Conservation (phyloP, 495 filamentous ascomycete species). For the Glutinoglossum americanum region DNA sequence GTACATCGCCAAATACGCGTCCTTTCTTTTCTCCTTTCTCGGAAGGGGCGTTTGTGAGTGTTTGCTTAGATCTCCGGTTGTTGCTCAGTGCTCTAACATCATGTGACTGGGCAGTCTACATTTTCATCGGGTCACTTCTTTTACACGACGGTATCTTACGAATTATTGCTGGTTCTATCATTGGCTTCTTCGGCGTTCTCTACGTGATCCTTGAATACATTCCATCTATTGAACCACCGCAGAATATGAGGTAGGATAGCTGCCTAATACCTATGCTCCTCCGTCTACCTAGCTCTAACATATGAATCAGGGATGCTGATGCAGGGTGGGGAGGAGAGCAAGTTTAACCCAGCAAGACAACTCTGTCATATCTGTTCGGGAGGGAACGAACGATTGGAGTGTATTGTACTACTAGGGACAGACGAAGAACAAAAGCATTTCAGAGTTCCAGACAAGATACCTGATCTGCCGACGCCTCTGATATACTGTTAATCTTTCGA, state of each 20-base stretch:
- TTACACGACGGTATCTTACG: constrained; percentile 36
- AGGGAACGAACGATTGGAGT: background rate
- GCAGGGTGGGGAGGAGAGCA: constrained; percentile 83
- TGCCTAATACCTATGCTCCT: background rate
- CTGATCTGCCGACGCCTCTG: background rate
- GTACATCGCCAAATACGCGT: constrained; percentile 78
- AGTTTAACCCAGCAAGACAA: constrained; percentile 29
- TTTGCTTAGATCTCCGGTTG: background rate
- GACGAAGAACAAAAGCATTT: background rate
- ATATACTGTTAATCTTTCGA: background rate
- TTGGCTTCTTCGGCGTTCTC: constrained; percentile 53
- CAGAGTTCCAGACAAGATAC: background rate
- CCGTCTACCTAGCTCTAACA: background rate
- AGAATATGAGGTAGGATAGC: constrained; percentile 62
- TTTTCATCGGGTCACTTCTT: constrained; percentile 77
- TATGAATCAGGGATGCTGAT: constrained; percentile 38
- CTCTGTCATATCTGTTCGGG: background rate
- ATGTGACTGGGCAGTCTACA: constrained; percentile 46
- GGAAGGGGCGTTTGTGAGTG: constrained; percentile 84
- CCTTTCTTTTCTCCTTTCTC: constrained; percentile 93
- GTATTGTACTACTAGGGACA: background rate
- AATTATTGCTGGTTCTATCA: constrained; percentile 43
- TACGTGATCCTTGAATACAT: constrained; percentile 83
- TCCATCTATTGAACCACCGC: constrained; percentile 87
- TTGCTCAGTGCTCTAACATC: constrained; percentile 4